These are phyloP conservation scores for Lepidium didymum DNA, from an alignment of 345 rosid genomes.

Conservation along the genomic window DNA sequence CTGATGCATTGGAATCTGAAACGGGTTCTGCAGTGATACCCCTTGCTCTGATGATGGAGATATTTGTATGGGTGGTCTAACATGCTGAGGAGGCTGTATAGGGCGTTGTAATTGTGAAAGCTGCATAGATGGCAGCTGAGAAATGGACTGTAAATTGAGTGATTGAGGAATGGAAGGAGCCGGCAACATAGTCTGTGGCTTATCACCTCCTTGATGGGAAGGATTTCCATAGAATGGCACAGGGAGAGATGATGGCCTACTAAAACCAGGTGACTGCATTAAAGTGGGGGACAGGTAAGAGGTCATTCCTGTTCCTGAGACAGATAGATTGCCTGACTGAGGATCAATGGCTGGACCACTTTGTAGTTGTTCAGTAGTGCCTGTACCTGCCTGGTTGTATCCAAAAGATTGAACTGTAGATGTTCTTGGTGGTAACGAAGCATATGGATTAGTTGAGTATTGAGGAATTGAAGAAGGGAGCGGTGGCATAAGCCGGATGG, in stretches of 20 bases:
- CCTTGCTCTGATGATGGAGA: conserved; percentile 66
- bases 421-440: conserved; percentile 47
- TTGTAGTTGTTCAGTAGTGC: conserved; percentile 51
- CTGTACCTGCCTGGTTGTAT: conserved; percentile 47
- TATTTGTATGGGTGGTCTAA: conserved; percentile 56
- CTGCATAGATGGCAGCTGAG: conserved; percentile 75
- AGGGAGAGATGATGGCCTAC: conserved; percentile 60
- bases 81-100: conserved; percentile 80
- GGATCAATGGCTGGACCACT: conserved; percentile 44
- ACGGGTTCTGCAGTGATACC: conserved; percentile 44
- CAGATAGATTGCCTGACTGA: conserved; percentile 47
- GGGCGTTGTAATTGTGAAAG: conserved; percentile 73
- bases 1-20: conserved; percentile 61
- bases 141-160: conserved; percentile 39
- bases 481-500: conserved; percentile 70
- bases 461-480: conserved; percentile 87
- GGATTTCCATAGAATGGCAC: conserved; percentile 45
- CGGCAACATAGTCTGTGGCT: conserved; percentile 40
- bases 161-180: conserved; percentile 51
- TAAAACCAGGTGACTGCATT: conserved; percentile 63
- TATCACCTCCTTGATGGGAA: conserved; percentile 60
- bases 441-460: conserved; percentile 68
- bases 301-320: conserved; percentile 42
- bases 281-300: conserved; percentile 57
- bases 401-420: conserved; percentile 49